Conservation (phyloP, 345 rosid species). For the Hibiscus tridactylites region DNA sequence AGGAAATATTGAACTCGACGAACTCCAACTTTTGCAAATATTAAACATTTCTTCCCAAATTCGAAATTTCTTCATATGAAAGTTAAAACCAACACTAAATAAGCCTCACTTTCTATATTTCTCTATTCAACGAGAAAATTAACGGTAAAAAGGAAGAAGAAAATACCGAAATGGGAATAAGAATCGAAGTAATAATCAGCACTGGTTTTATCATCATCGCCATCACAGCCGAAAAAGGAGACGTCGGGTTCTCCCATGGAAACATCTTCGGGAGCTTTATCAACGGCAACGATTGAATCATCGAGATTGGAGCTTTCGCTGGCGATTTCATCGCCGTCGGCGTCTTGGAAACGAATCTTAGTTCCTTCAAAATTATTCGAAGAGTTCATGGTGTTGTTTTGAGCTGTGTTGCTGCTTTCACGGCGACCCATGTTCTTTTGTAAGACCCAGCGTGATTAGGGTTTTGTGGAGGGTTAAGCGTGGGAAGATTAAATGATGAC, state of each 20-base stretch:
- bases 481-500: not conserved
- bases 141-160: not conserved
- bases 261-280: not conserved
- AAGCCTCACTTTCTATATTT: not conserved
- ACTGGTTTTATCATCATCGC: not conserved
- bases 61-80: not conserved
- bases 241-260: not conserved
- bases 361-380: not conserved
- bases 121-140: not conserved
- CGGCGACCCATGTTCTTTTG: not conserved
- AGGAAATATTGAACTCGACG: too few relatives aligned
- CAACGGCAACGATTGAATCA: not conserved
- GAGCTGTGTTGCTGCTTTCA: not conserved
- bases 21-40: too few relatives aligned
- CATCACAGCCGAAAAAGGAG: not conserved
- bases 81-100: too few relatives aligned
- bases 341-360: not conserved
- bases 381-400: not conserved
- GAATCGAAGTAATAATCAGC: not conserved
- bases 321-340: not conserved
- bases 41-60: too few relatives aligned
- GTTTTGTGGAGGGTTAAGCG: slow-evolving; percentile 11
- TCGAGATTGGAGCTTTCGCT: not conserved
- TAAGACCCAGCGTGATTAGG: not conserved
- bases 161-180: not conserved